Evolutionary conservation across 2,329 filamentous ascomycete genomes (phyloP).

Genomic region (Aspergillus quadricinctus): DNA sequence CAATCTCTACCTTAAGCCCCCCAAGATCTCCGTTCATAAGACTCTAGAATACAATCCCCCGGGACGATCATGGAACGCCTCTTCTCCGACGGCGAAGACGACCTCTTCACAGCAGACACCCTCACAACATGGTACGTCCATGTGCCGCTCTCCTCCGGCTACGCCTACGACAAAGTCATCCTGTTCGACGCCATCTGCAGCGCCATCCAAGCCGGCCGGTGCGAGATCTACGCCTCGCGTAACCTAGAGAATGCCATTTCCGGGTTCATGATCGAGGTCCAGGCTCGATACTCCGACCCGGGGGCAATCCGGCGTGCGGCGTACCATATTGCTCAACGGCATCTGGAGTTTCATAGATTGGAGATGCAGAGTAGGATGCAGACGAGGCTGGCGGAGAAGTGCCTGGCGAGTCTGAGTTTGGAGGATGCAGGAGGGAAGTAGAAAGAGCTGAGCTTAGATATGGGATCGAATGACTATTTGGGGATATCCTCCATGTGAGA

Average conservation of each 20-base stretch:
- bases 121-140: neutral
- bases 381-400: neutral
- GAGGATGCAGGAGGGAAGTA: neutral
- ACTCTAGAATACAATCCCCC: neutral
- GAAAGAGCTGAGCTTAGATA: neutral
- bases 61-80: neutral
- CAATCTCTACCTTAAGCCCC: neutral
- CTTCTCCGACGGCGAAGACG: neutral
- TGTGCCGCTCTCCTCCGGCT: neutral
- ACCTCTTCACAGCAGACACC: neutral
- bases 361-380: neutral
- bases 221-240: neutral
- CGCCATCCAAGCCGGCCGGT: neutral
- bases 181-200: neutral
- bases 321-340: neutral
- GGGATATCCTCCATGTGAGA: neutral
- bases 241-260: neutral
- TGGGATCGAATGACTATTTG: neutral
- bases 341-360: neutral
- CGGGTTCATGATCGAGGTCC: neutral
- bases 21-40: neutral
- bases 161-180: neutral
- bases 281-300: neutral
- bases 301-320: neutral
- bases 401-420: neutral